Evolutionary conservation across 2,329 filamentous ascomycete genomes (phyloP), one percentile per base, ranked within the genome.

Genomic region (Botryotinia calthae): DNA sequence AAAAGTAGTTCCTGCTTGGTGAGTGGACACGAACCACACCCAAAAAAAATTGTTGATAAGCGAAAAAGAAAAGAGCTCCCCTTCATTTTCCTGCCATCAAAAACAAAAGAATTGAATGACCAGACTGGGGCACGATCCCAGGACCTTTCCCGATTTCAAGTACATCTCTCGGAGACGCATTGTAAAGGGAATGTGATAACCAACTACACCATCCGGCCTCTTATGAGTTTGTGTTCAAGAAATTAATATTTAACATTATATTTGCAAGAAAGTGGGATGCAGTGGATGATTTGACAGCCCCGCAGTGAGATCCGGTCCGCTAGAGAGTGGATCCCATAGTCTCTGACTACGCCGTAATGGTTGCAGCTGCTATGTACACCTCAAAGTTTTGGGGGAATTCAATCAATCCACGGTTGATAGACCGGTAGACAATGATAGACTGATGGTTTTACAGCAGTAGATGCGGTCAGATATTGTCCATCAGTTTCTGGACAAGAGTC

Each of bases 191-290:
- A 37, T 34, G 64, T 67, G 46, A 51, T 67, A 67, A 67, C 64
- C 64, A 67, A 67, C 64, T 67, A 67, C 46, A 67, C 64, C 64
- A 67, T 67, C 64, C 64, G 64, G 64, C 64, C 64, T 67, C 9
- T 12, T 40, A 12, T 51, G 31, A 28, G 5, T 12, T 65, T 37
- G 28, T 66, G 22, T 3, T n/a, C 2, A 0, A 1, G 1, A 0
- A 0, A 0, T 0, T 0, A 0, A 51, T 4, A 22, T 40, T 4
- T 37, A 1, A 51, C 9, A n/a, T 7, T 51, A 51, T 66, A 51
- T n/a, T 10, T 51, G 25, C 2, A 0, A 1, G 14, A 20, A 18
- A 25, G 0, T 25, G 34, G 12, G 34, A 62, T 40, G 6, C 10
- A n/a, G 14, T n/a, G 22, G 14, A 14, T 37, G 48, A n/a, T 46